Evolutionary conservation across 495 filamentous ascomycete genomes (phyloP).

Genomic region (Arthonia radiata): DNA sequence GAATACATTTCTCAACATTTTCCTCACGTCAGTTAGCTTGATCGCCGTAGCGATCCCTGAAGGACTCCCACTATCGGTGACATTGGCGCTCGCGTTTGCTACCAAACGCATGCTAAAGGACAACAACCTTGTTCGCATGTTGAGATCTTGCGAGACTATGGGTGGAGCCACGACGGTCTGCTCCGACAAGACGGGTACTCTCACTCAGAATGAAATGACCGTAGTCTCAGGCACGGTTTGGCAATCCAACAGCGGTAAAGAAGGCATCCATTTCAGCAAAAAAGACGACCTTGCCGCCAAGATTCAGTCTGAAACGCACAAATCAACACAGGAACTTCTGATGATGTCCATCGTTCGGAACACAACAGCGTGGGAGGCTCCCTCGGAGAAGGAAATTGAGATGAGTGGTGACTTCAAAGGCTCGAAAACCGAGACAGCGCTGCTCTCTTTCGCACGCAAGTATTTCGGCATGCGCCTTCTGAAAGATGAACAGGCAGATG

Average conservation of each 20-base stretch:
- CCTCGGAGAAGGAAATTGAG: too few species aligned
- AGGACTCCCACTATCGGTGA: constrained; percentile 78
- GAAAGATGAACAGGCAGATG: constrained; percentile 41
- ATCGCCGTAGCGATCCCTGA: constrained; percentile 92
- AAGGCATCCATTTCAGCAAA: too few species aligned
- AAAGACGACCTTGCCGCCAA: constrained; percentile 14
- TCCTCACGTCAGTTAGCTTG: constrained; percentile 86
- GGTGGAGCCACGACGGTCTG: constrained; percentile 91
- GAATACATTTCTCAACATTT: constrained; percentile 69
- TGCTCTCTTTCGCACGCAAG: constrained; percentile 50
- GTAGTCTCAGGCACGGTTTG: constrained; percentile 60
- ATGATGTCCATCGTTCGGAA: constrained; percentile 59
- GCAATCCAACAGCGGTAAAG: too few species aligned
- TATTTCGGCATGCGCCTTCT: constrained; percentile 52
- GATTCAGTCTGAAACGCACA: constrained; percentile 10
- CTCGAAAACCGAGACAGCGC: constrained; percentile 75
- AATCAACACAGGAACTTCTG: constrained; percentile 21
- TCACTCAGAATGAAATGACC: constrained; percentile 87
- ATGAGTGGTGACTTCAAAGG: constrained; percentile 75
- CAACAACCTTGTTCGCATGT: constrained; percentile 74
- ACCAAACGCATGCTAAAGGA: constrained; percentile 89
- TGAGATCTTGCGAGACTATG: constrained; percentile 96
- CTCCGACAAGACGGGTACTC: constrained; percentile 88
- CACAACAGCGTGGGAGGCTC: constrained; percentile 76
- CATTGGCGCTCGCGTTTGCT: constrained; percentile 77